Percentiles rank a stretch among this genome's conserved stretches.
phyloP scores from a whole-genome alignment of 208 protist genomes.

The Trypanosoma avium region DNA sequence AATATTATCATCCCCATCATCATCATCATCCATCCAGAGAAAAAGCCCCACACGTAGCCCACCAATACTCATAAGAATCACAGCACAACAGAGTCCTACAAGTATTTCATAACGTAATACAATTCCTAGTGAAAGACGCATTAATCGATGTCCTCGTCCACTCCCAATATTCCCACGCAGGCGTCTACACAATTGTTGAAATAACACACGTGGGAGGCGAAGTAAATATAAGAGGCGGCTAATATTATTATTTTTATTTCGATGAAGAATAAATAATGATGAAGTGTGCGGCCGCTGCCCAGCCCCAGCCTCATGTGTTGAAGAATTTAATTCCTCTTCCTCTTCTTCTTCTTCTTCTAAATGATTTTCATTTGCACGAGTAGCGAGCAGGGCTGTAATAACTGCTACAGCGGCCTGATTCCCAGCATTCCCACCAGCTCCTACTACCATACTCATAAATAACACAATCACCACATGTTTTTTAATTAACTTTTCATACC shows the following conservation, averaged over 20 bases:
- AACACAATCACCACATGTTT: conserved; percentile 32
- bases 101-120: conserved; percentile 17
- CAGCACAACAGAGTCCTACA: conserved; percentile 25
- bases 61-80: conserved; percentile 26
- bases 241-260: neutral
- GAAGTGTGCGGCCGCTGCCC: no score
- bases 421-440: conserved; percentile 51
- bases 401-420: conserved; percentile 36
- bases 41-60: conserved; percentile 29
- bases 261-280: neutral
- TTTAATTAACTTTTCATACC: conserved; percentile 32
- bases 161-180: neutral
- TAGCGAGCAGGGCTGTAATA: conserved; percentile 26
- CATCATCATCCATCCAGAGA: conserved; percentile 4
- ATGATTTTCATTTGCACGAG: neutral
- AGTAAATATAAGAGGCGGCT: neutral
- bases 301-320: no score
- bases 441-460: conserved; percentile 58
- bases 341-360: neutral
- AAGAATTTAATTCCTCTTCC: no score
- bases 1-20: neutral
- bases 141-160: neutral
- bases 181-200: neutral
- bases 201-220: neutral
- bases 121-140: neutral